phyloP scores from a whole-genome alignment of 2,329 filamentous ascomycete species.

The Penicillium psychrosexuale region DNA sequence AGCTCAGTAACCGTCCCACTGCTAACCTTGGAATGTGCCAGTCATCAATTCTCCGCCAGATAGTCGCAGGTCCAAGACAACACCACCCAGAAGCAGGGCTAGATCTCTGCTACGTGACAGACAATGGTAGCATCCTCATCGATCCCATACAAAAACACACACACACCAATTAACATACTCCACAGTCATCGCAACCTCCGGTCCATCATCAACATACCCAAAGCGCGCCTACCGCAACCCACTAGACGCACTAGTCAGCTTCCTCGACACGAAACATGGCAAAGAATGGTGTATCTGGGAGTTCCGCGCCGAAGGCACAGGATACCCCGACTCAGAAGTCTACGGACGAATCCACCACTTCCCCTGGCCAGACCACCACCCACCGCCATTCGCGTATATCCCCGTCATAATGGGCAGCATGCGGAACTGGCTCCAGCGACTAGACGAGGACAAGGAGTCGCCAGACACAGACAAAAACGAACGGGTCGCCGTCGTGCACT shows the following conservation, averaged over 20 bases:
- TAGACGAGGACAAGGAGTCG: constrained; percentile 23
- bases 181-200: constrained; percentile 68
- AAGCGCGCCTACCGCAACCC: constrained; percentile 93
- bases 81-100: constrained; percentile 83
- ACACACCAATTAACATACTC: background rate
- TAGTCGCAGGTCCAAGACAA: constrained; percentile 82
- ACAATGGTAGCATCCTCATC: constrained; percentile 53
- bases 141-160: background rate
- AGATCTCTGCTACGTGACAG: constrained; percentile 93
- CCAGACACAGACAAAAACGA: constrained; percentile 35
- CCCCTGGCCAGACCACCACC: constrained; percentile 96
- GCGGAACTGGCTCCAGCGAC: constrained; percentile 72
- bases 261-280: constrained; percentile 80
- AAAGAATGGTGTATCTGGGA: constrained; percentile 94
- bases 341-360: constrained; percentile 84
- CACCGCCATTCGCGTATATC: constrained; percentile 84
- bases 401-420: constrained; percentile 89
- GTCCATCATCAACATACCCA: constrained; percentile 83
- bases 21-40: constrained; percentile 18
- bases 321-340: constrained; percentile 87
- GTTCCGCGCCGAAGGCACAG: constrained; percentile 92
- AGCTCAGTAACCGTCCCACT: background rate
- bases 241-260: constrained; percentile 78
- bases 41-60: constrained; percentile 80
- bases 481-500: constrained; percentile 86